Evolutionary conservation across 2,329 filamentous ascomycete species (phyloP).

Genomic region (Shiraia bambusicola): DNA sequence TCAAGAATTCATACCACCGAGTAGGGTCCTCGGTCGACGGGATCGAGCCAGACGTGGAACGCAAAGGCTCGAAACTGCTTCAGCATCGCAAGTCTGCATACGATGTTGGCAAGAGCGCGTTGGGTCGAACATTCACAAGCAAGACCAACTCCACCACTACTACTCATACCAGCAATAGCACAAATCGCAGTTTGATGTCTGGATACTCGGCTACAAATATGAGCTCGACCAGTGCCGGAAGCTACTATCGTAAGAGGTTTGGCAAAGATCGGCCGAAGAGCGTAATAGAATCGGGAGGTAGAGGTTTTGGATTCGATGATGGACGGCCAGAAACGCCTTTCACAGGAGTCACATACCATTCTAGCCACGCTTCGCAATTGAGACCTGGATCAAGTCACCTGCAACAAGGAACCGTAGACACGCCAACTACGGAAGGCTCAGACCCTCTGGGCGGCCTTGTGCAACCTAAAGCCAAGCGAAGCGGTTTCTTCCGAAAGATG

Average conservation of each 20-base stretch:
- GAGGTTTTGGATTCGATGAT: conserved; percentile 44
- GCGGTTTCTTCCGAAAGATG: conserved; percentile 93
- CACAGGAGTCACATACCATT: conserved; percentile 85
- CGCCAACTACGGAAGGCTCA: conserved; percentile 60
- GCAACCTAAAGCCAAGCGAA: conserved; percentile 74
- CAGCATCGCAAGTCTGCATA: conserved; percentile 73
- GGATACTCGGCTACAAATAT: conserved; percentile 86
- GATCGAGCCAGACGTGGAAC: conserved; percentile 27
- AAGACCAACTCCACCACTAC: conserved; percentile 78
- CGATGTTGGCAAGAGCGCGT: conserved; percentile 68
- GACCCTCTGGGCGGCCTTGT: conserved; percentile 75
- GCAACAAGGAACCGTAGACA: conserved; percentile 53
- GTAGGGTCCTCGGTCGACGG: conserved; percentile 43
- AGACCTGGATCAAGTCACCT: conserved; percentile 53
- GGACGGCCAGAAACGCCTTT: conserved; percentile 57
- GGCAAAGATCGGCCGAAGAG: conserved; percentile 60
- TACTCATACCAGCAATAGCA: conserved; percentile 66
- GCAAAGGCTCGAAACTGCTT: conserved; percentile 43
- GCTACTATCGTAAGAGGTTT: conserved; percentile 75
- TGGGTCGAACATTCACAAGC: conserved; percentile 81
- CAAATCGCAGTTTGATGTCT: conserved; percentile 88
- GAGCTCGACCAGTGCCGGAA: conserved; percentile 93
- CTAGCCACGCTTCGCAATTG: conserved; percentile 69
- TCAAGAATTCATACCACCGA: conserved; percentile 53
- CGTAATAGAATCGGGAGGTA: conserved; percentile 54